A percentile compares a stretch with the other conserved stretches of the same genome.
phyloP scores from a whole-genome alignment of 83 land plant genomes.

The Diphasiastrum complanatum region DNA sequence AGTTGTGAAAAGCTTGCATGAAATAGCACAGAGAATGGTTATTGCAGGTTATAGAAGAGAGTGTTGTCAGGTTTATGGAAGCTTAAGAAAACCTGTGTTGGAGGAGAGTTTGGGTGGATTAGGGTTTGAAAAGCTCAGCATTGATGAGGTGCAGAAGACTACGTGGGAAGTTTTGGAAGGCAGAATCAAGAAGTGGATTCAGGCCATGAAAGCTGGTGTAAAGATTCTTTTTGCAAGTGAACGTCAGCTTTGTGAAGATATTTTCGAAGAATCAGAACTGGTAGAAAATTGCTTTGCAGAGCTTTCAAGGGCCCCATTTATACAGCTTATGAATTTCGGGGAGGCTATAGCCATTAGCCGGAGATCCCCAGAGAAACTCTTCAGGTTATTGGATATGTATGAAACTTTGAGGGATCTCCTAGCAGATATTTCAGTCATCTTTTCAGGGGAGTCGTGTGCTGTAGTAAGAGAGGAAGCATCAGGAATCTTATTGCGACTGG shows the following conservation, averaged over 20 bases:
- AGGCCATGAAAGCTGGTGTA: conserved; percentile 36
- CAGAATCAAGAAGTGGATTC: conserved; percentile 52
- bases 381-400: conserved; percentile 70
- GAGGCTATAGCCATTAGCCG: conserved; percentile 54
- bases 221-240: conserved; percentile 39
- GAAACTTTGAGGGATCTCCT: conserved; percentile 50
- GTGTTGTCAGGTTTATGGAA: conserved; percentile 39
- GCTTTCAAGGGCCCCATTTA: conserved; percentile 26
- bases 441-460: conserved; percentile 19
- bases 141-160: conserved; percentile 57
- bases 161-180: conserved; percentile 55
- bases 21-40: conserved; percentile 45
- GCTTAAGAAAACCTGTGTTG: conserved; percentile 33
- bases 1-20: conserved; percentile 23
- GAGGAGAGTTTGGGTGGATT: conserved; percentile 30
- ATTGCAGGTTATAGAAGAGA: conserved; percentile 46
- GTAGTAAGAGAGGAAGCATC: conserved; percentile 36
- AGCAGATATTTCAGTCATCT: conserved; percentile 31
- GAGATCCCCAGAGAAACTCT: conserved; percentile 62
- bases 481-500: conserved; percentile 23
- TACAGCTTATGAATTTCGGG: conserved; percentile 54
- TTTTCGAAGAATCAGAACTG: conserved; percentile 18
- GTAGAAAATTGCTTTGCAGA: conserved; percentile 45
- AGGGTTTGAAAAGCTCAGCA: conserved; percentile 47
- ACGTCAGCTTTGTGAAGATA: conserved; percentile 17